These are phyloP conservation scores for Ustilago bromivora DNA, from an alignment of 1,284 basidiomycete species.

Conservation along the genomic window DNA sequence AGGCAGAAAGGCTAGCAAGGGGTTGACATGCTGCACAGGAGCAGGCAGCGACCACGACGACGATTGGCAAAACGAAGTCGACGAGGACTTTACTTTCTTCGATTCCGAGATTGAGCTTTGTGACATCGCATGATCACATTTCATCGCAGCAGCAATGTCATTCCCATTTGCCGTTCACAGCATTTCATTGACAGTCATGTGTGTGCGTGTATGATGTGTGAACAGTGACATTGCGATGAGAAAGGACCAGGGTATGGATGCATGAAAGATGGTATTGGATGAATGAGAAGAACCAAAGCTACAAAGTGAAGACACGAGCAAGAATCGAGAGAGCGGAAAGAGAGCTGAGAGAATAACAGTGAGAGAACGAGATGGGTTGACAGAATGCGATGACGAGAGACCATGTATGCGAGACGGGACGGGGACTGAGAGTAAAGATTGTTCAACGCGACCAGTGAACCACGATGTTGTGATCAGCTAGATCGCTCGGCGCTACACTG, in stretches of 20 bases:
- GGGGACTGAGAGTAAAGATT: not conserved
- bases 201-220: not conserved
- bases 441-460: constrained; percentile 42
- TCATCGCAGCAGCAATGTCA: not conserved
- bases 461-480: constrained; percentile 26
- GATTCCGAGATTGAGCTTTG: constrained; percentile 44
- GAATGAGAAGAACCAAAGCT: constrained; percentile 8
- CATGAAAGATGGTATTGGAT: constrained; percentile 20
- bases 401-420: not conserved
- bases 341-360: not conserved
- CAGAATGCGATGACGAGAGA: constrained; percentile 9
- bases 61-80: constrained; percentile 45
- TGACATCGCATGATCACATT: constrained; percentile 21
- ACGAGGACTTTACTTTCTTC: constrained; percentile 43
- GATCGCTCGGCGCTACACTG: not conserved
- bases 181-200: constrained; percentile 9
- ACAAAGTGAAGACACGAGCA: not conserved
- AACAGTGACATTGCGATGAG: constrained; percentile 24
- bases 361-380: constrained; percentile 12
- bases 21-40: not conserved
- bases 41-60: constrained; percentile 32
- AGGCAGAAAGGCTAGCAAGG: not conserved
- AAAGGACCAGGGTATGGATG: constrained; percentile 16
- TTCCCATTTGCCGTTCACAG: not conserved
- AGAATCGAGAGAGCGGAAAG: not conserved